A percentile compares a stretch with the other conserved stretches of the same genome.
Evolutionary conservation across 2,329 filamentous ascomycete species (phyloP).

Genomic region (Botrytis porri): DNA sequence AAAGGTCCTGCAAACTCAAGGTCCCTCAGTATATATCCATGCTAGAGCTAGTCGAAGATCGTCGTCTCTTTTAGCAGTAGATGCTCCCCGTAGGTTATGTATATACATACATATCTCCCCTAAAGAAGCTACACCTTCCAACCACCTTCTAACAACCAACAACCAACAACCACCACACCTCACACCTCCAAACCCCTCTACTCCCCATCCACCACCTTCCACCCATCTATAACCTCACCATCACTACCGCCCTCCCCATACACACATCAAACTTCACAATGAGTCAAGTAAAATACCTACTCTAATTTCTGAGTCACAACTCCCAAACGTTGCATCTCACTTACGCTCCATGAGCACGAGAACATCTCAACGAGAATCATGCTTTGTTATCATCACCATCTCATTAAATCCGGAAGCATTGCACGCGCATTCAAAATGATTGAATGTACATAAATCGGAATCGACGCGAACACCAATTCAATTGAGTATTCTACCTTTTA

Average conservation of each 20-base stretch:
- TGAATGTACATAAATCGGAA: neutral
- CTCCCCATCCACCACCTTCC: neutral
- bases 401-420: neutral
- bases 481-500: neutral
- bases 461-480: neutral
- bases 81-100: neutral
- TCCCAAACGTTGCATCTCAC: neutral
- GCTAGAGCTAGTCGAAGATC: neutral
- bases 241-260: neutral
- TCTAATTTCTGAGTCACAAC: neutral
- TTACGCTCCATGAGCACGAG: neutral
- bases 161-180: no score
- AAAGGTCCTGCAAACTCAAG: neutral
- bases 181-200: neutral
- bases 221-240: neutral
- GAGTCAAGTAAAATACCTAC: neutral
- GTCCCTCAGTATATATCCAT: neutral
- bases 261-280: neutral
- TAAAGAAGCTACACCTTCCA: neutral
- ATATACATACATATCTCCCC: neutral
- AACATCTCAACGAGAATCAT: neutral
- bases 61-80: neutral
- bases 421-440: neutral
- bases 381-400: neutral
- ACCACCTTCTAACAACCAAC: neutral